These are phyloP conservation scores for Sphagnurus paluster DNA, from an alignment of 1,284 basidiomycete species.

Conservation along the genomic window DNA sequence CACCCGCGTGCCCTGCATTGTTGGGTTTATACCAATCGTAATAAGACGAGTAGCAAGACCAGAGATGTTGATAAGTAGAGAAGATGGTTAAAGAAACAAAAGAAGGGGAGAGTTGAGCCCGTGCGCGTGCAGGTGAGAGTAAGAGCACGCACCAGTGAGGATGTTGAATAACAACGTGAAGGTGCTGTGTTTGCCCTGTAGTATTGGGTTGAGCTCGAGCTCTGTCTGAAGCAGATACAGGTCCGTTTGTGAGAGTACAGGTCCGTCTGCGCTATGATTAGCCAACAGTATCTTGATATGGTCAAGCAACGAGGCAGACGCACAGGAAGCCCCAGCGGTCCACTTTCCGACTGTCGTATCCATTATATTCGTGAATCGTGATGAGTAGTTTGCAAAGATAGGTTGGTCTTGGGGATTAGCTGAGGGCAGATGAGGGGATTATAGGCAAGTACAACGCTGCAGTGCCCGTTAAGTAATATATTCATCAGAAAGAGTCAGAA, in stretches of 20 bases:
- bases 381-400: not conserved
- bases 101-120: not conserved
- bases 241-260: slow-evolving; percentile 72
- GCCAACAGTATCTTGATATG: not conserved
- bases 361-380: slow-evolving; percentile 1
- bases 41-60: not conserved
- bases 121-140: not conserved
- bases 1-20: slow-evolving; percentile 56
- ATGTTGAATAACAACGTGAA: slow-evolving; percentile 77
- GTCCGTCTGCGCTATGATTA: slow-evolving; percentile 56
- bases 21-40: too few species aligned
- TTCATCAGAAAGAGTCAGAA: not conserved
- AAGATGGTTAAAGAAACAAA: not conserved
- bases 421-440: not conserved
- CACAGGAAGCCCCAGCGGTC: slow-evolving; percentile 18
- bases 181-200: slow-evolving; percentile 44
- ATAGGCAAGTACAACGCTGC: not conserved
- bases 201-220: slow-evolving; percentile 70
- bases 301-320: not conserved
- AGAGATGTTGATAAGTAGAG: not conserved
- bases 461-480: not conserved
- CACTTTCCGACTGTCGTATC: slow-evolving; percentile 15
- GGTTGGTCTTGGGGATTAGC: not conserved
- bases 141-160: slow-evolving; percentile 47
- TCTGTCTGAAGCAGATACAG: slow-evolving; percentile 69